A percentile compares a stretch with the other conserved stretches of the same genome.
These are phyloP conservation scores for Priceomyces carsonii DNA, from an alignment of 805 yeast species.

Conservation along the genomic window DNA sequence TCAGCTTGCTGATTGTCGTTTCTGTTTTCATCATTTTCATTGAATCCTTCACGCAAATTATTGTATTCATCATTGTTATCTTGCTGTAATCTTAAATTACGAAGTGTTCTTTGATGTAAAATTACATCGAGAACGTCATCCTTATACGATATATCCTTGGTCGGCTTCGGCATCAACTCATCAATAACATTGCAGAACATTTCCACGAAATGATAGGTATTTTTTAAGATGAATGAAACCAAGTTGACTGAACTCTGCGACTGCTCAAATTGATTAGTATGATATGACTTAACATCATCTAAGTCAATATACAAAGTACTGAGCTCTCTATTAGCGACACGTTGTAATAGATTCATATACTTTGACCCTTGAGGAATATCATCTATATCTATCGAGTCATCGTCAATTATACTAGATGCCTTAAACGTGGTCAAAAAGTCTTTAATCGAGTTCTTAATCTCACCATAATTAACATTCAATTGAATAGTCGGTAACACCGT, in stretches of 20 bases:
- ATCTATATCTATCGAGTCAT: constrained; percentile 20
- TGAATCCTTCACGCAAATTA: constrained; percentile 39
- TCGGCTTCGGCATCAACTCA: constrained; percentile 83
- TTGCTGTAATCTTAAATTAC: constrained; percentile 72
- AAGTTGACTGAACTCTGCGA: constrained; percentile 31
- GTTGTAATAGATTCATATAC: constrained; percentile 72
- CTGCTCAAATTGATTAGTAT: constrained; percentile 41
- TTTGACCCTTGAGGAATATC: constrained; percentile 40
- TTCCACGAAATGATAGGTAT: constrained; percentile 79
- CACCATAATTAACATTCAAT: constrained; percentile 71
- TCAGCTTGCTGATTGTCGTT: constrained; percentile 22
- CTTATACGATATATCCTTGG: constrained; percentile 70
- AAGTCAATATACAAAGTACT: constrained; percentile 71
- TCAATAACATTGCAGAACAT: constrained; percentile 76
- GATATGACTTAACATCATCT: constrained; percentile 79
- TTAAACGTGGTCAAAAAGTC: constrained; percentile 73
- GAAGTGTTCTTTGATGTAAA: constrained; percentile 81
- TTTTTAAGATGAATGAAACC: constrained; percentile 62
- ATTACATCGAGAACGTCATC: constrained; percentile 94
- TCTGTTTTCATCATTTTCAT: constrained; percentile 22
- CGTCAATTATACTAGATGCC: constrained; percentile 31
- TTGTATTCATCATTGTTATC: constrained; percentile 64
- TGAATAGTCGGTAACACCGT: constrained; percentile 61
- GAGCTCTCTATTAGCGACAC: constrained; percentile 80
- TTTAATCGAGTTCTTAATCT: constrained; percentile 54